Percentiles rank a stretch among this genome's conserved stretches.
Conservation (phyloP, 1,139 yeast genomes). For the Suhomyces bolitotheri region DNA sequence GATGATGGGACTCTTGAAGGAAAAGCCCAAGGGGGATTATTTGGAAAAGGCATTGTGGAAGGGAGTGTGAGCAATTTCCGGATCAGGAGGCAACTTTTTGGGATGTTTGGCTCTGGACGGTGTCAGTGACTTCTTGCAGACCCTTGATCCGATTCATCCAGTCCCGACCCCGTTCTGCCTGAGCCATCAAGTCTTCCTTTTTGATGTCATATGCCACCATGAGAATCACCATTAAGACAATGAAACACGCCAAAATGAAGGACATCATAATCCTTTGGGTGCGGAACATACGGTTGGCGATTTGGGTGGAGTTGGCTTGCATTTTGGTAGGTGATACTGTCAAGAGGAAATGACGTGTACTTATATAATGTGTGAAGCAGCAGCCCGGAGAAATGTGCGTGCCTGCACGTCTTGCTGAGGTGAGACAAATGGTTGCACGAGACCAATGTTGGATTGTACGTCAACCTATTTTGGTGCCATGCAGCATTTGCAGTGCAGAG, state of each 20-base stretch:
- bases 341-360: too few relatives aligned
- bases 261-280: conserved; percentile 29
- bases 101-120: not conserved
- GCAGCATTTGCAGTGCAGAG: too few relatives aligned
- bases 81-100: not conserved
- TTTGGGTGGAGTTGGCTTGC: conserved; percentile 33
- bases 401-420: too few relatives aligned
- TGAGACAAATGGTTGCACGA: too few relatives aligned
- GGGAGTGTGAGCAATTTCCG: conserved; percentile 30
- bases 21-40: conserved; percentile 47
- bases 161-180: not conserved
- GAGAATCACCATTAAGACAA: conserved; percentile 19
- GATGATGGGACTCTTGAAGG: conserved; percentile 42
- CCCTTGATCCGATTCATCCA: not conserved
- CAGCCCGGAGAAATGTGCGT: too few relatives aligned
- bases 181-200: conserved; percentile 1
- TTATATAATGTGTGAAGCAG: too few relatives aligned
- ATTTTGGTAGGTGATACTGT: conserved; percentile 9
- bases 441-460: too few relatives aligned
- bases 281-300: conserved; percentile 32
- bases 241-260: conserved; percentile 24
- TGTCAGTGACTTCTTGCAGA: not conserved
- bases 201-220: conserved; percentile 3
- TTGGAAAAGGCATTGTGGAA: conserved; percentile 49
- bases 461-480: too few relatives aligned